Percentiles rank a stretch among this genome's conserved stretches.
phyloP scores from a whole-genome alignment of 495 filamentous ascomycete species.

The Cercophora sp. region DNA sequence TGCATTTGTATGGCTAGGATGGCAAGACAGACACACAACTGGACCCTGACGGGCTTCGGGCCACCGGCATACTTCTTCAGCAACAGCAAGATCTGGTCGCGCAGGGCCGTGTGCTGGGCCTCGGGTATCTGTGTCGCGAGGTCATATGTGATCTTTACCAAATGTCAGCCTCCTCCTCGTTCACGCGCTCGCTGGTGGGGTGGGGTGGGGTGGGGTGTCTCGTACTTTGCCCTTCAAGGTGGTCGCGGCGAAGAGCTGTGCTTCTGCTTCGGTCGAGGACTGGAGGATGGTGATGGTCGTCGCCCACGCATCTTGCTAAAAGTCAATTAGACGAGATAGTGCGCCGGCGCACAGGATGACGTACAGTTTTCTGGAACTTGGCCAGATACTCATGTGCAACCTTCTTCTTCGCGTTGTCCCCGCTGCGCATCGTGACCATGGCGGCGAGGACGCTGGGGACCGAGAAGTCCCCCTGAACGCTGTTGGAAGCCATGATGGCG shows the following conservation, averaged over 20 bases:
- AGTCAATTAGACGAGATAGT: not conserved
- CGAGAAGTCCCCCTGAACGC: constrained; percentile 65
- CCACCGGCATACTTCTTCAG: constrained; percentile 75
- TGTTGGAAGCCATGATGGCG: constrained; percentile 63
- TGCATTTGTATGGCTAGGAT: constrained; percentile 94
- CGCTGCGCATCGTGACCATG: constrained; percentile 86
- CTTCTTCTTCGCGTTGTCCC: constrained; percentile 76
- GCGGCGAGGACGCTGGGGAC: constrained; percentile 72
- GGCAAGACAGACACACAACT: constrained; percentile 90
- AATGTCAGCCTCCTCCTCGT: constrained; percentile 25
- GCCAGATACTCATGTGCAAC: constrained; percentile 87
- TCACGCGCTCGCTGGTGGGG: constrained; percentile 1
- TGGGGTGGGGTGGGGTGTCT: constrained; percentile 21
- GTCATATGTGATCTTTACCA: constrained; percentile 47
- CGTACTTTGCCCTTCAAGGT: constrained; percentile 95
- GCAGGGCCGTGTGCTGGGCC: constrained; percentile 66
- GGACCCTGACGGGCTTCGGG: constrained; percentile 86
- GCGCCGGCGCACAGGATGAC: constrained; percentile 32
- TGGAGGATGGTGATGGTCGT: constrained; percentile 81
- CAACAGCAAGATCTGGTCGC: constrained; percentile 75
- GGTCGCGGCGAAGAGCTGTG: constrained; percentile 92
- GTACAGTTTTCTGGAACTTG: constrained; percentile 95
- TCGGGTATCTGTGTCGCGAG: constrained; percentile 67
- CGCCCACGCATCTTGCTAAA: constrained; percentile 82
- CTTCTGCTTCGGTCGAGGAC: constrained; percentile 68